These are phyloP conservation scores for Leishmania aethiopica DNA, from an alignment of 208 protist genomes.

Conservation along the genomic window DNA sequence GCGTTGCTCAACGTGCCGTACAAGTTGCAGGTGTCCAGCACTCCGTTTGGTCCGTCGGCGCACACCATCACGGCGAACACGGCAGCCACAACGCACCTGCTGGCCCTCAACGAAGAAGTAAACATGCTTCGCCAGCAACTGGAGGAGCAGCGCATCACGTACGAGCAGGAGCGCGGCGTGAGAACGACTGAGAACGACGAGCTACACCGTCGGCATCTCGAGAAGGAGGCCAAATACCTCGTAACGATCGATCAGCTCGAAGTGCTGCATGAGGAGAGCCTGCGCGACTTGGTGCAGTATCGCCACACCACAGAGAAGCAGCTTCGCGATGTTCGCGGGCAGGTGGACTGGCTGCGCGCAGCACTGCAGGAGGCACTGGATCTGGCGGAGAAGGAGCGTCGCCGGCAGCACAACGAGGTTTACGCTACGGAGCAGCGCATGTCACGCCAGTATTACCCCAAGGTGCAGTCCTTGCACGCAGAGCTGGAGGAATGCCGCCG, in stretches of 20 bases:
- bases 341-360: slow-evolving; percentile 51
- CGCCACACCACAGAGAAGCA: slow-evolving; percentile 53
- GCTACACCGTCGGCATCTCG: slow-evolving; percentile 32
- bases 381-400: slow-evolving; percentile 40
- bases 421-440: slow-evolving; percentile 30
- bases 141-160: slow-evolving; percentile 57
- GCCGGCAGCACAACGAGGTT: slow-evolving; percentile 37
- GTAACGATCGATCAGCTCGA: slow-evolving; percentile 55
- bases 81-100: slow-evolving; percentile 29
- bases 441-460: slow-evolving; percentile 32
- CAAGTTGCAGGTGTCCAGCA: slow-evolving; percentile 25
- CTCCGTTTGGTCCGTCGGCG: not conserved
- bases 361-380: slow-evolving; percentile 36
- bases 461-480: slow-evolving; percentile 39
- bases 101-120: slow-evolving; percentile 56
- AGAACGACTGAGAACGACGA: slow-evolving; percentile 38
- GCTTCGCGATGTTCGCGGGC: slow-evolving; percentile 39
- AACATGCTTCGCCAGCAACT: slow-evolving; percentile 63
- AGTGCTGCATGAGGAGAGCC: slow-evolving; percentile 48
- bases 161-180: slow-evolving; percentile 63
- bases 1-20: slow-evolving; percentile 18
- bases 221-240: slow-evolving; percentile 29
- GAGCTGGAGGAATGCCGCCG: slow-evolving; percentile 33
- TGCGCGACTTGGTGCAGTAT: slow-evolving; percentile 60
- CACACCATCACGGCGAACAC: slow-evolving; percentile 22